Evolutionary conservation across 2,329 filamentous ascomycete species (phyloP), one percentile per base, ranked within the genome.

Genomic region (Akanthomyces lecanii): DNA sequence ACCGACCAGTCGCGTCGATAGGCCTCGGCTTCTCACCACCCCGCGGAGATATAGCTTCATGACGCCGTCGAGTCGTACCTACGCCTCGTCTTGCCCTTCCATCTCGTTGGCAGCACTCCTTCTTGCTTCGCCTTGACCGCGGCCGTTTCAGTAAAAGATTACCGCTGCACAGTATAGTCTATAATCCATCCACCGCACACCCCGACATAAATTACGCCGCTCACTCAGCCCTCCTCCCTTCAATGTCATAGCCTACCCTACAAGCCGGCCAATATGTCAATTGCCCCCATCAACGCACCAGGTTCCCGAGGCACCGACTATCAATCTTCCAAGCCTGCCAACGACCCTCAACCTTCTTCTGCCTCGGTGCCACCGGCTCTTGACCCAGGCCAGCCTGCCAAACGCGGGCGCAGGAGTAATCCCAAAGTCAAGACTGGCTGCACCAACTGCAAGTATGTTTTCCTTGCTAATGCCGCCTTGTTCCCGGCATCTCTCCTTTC

Each of bases 371-470:
- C 42, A 2, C 18, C 40, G 14, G 7, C 28, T 11, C 8, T 10
- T n/a, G 21, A 50, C 71, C 71, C 61, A 2, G 47, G 21, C 5
- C 55, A 36, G 23, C 62, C 44, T 6, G 62, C 23, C 42, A 83
- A 79, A 69, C 78, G 82, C 59, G 76, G 76, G 16, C 77, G 83
- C 61, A 81, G 77, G 33, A 86, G 83, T 71, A 82, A 79, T 66
- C 82, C 83, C 16, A 88, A 88, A 71, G 85, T 87, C 66, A 88
- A 87, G 76, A 88, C 85, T 1, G 86, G 86, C 47, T 89, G 86
- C 73, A 80, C 79, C 68, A 87, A 85, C 72, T 89, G 86, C 86
- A 89, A 89, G 86, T 88, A 78, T 72, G 85, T 79, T 5, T 16
- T 54, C 42, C 62, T 30, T 57, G 47, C 38, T 7, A 50, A 47